phyloP scores from a whole-genome alignment of 306 rosid genomes.

The Cucurbita moschata region DNA sequence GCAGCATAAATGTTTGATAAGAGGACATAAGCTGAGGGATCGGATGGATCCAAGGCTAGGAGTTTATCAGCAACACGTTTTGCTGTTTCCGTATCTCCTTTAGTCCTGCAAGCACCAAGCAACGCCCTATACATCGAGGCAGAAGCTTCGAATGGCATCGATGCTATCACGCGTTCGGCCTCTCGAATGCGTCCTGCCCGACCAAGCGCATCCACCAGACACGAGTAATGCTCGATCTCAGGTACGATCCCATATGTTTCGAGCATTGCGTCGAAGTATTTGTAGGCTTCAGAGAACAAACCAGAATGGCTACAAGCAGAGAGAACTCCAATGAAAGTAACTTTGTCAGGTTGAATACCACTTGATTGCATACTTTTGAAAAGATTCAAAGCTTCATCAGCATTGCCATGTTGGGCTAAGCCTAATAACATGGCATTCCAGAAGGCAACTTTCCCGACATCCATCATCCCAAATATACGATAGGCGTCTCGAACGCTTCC shows the following conservation, averaged over 20 bases:
- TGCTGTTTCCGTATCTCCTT: constrained; percentile 45
- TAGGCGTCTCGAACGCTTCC: constrained; percentile 62
- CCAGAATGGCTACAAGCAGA: constrained; percentile 78
- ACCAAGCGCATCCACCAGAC: constrained; percentile 71
- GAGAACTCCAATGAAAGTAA: constrained; percentile 63
- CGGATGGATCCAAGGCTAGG: constrained; percentile 52
- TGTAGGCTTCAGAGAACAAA: constrained; percentile 47
- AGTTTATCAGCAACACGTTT: constrained; percentile 44
- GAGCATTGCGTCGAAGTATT: constrained; percentile 44
- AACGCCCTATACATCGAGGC: constrained; percentile 59
- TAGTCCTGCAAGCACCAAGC: constrained; percentile 63
- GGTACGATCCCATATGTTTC: constrained; percentile 39
- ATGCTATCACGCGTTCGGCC: constrained; percentile 49
- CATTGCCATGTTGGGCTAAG: constrained; percentile 72
- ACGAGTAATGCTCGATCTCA: constrained; percentile 61
- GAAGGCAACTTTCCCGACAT: constrained; percentile 27
- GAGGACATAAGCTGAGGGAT: constrained; percentile 60
- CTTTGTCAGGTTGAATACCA: constrained; percentile 44
- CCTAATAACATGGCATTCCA: constrained; percentile 87
- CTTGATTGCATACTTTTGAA: constrained; percentile 40
- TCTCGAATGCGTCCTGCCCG: constrained; percentile 57
- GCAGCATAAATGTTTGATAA: constrained; percentile 62
- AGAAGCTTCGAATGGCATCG: constrained; percentile 80
- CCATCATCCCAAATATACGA: constrained; percentile 34
- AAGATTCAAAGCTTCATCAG: constrained; percentile 47